phyloP scores from a whole-genome alignment of 177 flowering plant genomes.

The Vitis hybrid region DNA sequence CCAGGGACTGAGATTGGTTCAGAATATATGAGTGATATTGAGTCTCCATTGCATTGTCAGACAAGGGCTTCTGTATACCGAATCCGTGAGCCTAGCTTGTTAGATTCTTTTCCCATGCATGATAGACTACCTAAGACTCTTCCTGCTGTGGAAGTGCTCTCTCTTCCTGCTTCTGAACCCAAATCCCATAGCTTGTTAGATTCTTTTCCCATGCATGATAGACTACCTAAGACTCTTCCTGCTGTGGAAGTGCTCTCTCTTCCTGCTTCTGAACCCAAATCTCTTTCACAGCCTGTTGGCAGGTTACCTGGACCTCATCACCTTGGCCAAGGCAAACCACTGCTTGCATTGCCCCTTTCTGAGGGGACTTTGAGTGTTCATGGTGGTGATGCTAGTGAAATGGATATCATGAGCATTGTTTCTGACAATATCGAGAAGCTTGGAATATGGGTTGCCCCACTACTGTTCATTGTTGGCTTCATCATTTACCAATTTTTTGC shows the following conservation, averaged over 20 bases:
- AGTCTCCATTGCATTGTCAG: conserved; percentile 14
- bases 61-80: conserved; percentile 10
- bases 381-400: conserved; percentile 2
- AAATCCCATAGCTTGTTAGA: background rate
- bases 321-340: background rate
- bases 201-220: conserved; percentile 6
- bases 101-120: conserved; percentile 8
- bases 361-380: conserved; percentile 1
- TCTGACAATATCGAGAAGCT: background rate
- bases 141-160: conserved; percentile 3
- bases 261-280: conserved; percentile 13
- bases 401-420: background rate
- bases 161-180: conserved; percentile 16
- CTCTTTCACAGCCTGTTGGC: background rate
- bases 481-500: background rate
- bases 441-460: conserved; percentile 5
- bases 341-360: conserved; percentile 21
- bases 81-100: conserved; percentile 10
- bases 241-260: conserved; percentile 4
- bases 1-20: background rate
- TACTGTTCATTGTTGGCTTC: conserved; percentile 13
- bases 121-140: background rate
- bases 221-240: background rate
- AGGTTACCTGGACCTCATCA: conserved; percentile 6
- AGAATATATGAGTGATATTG: background rate